Evolutionary conservation across 768 basidiomycete genomes (phyloP).

Genomic region (Trametes maxima): DNA sequence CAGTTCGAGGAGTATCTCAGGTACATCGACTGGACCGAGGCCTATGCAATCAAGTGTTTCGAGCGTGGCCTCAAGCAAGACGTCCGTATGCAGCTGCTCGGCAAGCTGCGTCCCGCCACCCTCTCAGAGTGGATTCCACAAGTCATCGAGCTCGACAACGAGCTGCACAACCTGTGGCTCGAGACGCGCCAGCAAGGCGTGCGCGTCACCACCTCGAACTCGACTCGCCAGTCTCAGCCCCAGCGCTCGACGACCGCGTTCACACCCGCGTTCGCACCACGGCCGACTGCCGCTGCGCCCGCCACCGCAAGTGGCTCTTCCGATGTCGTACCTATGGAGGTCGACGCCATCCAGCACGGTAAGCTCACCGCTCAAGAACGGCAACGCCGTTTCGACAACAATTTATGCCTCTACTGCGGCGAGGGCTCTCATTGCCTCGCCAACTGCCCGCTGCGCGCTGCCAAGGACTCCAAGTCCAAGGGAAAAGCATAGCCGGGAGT

Average conservation of each 20-base stretch:
- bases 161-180: constrained; percentile 1
- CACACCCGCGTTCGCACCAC: no score
- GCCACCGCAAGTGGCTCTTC: background rate
- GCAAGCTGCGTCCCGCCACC: background rate
- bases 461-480: constrained; percentile 10
- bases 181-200: background rate
- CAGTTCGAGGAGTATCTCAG: constrained; percentile 30
- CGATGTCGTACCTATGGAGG: constrained; percentile 20
- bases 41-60: constrained; percentile 37
- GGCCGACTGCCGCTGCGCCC: no score
- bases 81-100: constrained; percentile 26
- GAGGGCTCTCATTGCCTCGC: constrained; percentile 31
- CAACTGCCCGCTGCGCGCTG: constrained; percentile 29
- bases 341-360: constrained; percentile 26
- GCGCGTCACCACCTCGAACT: no score
- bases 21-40: constrained; percentile 33
- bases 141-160: constrained; percentile 11
- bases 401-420: constrained; percentile 42
- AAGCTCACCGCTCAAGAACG: constrained; percentile 34
- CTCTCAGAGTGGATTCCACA: background rate
- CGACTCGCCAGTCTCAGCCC: no score
- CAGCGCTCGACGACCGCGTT: no score
- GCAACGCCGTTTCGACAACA: constrained; percentile 25
- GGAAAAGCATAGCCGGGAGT: constrained; percentile 33
- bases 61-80: constrained; percentile 34